Conservation (phyloP, 192 early-diverging fungal genomes). For the Entomortierella chlamydospora region DNA sequence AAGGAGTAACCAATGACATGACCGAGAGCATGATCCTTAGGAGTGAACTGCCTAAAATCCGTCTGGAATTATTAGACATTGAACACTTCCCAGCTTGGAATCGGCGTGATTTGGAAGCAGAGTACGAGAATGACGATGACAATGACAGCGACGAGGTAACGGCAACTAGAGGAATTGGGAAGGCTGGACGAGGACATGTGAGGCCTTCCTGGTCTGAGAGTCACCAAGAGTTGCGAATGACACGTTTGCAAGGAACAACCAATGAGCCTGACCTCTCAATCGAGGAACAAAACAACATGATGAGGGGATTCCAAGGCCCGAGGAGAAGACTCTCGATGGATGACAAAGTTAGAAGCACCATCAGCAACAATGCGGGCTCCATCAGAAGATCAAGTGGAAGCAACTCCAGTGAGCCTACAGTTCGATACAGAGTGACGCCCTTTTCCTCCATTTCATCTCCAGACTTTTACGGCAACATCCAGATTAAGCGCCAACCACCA, state of each 20-base stretch:
- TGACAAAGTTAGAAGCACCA: not conserved
- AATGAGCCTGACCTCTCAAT: not conserved
- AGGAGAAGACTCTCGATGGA: not conserved
- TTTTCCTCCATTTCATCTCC: not conserved
- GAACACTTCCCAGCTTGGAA: conserved; percentile 31
- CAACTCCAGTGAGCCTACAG: conserved; percentile 19
- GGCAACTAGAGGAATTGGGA: not conserved
- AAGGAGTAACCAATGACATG: conserved; percentile 1
- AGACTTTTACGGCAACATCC: not conserved
- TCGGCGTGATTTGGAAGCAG: conserved; percentile 23
- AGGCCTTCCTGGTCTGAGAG: conserved; percentile 1
- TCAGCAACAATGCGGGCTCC: not conserved
- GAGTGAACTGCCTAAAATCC: conserved; percentile 37
- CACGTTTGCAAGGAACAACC: not conserved
- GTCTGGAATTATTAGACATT: conserved; percentile 33
- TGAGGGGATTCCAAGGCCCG: conserved; percentile 8
- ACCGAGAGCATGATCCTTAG: conserved; percentile 46
- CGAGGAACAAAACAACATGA: conserved; percentile 17
- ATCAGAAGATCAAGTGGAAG: conserved; percentile 15
- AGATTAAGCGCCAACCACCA: not conserved
- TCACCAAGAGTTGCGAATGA: not conserved
- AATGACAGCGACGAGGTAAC: not conserved
- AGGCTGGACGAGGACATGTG: not conserved
- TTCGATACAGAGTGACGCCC: conserved; percentile 3
- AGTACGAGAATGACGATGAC: conserved; percentile 31